Evolutionary conservation across 1,284 basidiomycete species (phyloP).

Genomic region (Microbotryum violaceum): DNA sequence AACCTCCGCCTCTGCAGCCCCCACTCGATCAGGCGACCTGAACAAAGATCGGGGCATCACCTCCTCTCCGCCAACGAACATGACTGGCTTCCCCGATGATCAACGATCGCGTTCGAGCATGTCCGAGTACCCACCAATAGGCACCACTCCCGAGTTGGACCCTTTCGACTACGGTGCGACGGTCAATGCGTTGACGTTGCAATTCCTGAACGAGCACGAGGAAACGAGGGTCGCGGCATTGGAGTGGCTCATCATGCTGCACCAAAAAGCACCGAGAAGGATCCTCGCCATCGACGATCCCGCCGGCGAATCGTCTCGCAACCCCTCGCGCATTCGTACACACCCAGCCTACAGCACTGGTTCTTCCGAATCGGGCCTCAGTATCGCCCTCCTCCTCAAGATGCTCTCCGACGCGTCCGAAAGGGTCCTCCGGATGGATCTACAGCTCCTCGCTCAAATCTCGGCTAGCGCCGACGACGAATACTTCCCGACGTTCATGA

Average conservation of each 20-base stretch:
- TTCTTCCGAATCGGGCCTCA: conserved; percentile 45
- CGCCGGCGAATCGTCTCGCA: conserved; percentile 45
- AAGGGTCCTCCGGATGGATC: conserved; percentile 92
- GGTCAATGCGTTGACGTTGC: conserved; percentile 83
- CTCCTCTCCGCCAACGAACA: conserved; percentile 9
- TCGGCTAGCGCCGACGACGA: conserved; percentile 81
- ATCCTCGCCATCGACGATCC: conserved; percentile 94
- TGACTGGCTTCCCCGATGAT: background rate
- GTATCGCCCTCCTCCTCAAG: conserved; percentile 74
- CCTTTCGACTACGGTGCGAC: conserved; percentile 86
- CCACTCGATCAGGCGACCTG: conserved; percentile 11
- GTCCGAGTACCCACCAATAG: conserved; percentile 10
- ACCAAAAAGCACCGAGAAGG: conserved; percentile 93
- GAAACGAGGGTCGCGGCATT: conserved; percentile 91
- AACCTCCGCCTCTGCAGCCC: conserved; percentile 12
- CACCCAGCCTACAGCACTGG: background rate
- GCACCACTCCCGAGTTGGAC: conserved; percentile 51
- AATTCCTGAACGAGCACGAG: conserved; percentile 92
- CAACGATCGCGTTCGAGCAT: conserved; percentile 11
- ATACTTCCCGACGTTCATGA: conserved; percentile 94
- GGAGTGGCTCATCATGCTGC: conserved; percentile 98
- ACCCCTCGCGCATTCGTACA: background rate
- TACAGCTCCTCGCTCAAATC: conserved; percentile 93
- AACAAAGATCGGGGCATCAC: conserved; percentile 1
- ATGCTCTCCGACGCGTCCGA: conserved; percentile 94